Percentiles rank a stretch among this genome's conserved stretches.
Evolutionary conservation across 2,329 filamentous ascomycete genomes (phyloP).

Genomic region (Paraphaeosphaeria minitans): DNA sequence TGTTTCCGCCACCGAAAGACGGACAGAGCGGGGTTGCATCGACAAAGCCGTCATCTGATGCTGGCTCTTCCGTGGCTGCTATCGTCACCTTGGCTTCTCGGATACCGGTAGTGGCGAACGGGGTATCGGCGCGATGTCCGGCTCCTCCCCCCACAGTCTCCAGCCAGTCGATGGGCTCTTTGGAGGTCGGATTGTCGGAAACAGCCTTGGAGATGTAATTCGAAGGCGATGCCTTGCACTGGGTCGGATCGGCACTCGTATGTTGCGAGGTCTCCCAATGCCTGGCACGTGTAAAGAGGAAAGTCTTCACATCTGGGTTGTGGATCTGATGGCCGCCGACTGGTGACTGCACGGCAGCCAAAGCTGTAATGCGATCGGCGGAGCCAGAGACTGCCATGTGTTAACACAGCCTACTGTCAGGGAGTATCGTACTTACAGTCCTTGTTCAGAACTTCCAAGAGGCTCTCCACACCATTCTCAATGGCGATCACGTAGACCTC

Average conservation of each 20-base stretch:
- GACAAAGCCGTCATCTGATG: neutral
- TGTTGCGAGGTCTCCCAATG: slow-evolving; percentile 36
- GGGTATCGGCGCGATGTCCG: neutral
- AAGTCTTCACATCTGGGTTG: slow-evolving; percentile 29
- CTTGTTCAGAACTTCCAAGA: slow-evolving; percentile 63
- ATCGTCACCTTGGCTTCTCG: neutral
- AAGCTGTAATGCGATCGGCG: slow-evolving; percentile 32
- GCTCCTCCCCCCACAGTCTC: slow-evolving; percentile 2
- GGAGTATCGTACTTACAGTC: slow-evolving; percentile 52
- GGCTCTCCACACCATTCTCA: slow-evolving; percentile 66
- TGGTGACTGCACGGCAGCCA: slow-evolving; percentile 37
- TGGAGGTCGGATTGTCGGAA: neutral
- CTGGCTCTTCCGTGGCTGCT: neutral
- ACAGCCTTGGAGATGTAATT: slow-evolving; percentile 17
- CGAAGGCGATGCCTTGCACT: slow-evolving; percentile 33
- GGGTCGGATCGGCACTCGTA: slow-evolving; percentile 18
- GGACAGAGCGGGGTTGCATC: slow-evolving; percentile 43
- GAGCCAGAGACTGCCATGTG: slow-evolving; percentile 30
- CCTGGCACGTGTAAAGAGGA: slow-evolving; percentile 39
- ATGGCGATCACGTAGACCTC: slow-evolving; percentile 73
- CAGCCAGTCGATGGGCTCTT: slow-evolving; percentile 17
- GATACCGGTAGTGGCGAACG: neutral
- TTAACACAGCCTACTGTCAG: slow-evolving; percentile 10
- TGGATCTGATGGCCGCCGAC: slow-evolving; percentile 28
- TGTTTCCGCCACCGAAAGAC: slow-evolving; percentile 70